Percentiles rank a stretch among this genome's conserved stretches.
Conservation (phyloP, 495 filamentous ascomycete species). For the Aspergillus sclerotiicarbonarius region DNA sequence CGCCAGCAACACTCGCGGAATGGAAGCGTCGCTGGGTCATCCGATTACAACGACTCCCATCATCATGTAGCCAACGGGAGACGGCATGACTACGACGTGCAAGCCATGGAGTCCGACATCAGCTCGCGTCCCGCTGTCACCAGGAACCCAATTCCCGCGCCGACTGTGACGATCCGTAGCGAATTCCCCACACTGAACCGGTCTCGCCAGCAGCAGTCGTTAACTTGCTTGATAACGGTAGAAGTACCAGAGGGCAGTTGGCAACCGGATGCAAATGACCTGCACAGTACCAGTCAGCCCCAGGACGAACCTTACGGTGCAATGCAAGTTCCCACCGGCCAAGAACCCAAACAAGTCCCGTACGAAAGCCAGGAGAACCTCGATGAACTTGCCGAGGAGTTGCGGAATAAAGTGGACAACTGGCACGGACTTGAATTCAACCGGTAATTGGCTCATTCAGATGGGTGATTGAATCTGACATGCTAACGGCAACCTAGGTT, state of each 20-base stretch:
- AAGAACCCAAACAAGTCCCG: slow-evolving; percentile 30
- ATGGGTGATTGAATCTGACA: background rate
- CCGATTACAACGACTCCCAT: slow-evolving; percentile 66
- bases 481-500: slow-evolving; percentile 55
- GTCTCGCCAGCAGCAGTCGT: slow-evolving; percentile 88
- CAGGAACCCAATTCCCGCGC: slow-evolving; percentile 90
- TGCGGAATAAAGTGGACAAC: slow-evolving; percentile 87
- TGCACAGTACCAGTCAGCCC: slow-evolving; percentile 58
- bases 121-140: slow-evolving; percentile 63
- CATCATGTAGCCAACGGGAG: slow-evolving; percentile 47
- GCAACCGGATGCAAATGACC: slow-evolving; percentile 80
- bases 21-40: slow-evolving; percentile 71
- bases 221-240: slow-evolving; percentile 92
- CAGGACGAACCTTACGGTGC: slow-evolving; percentile 39
- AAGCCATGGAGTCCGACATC: slow-evolving; percentile 89
- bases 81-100: slow-evolving; percentile 92
- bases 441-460: slow-evolving; percentile 50
- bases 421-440: slow-evolving; percentile 98
- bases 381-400: slow-evolving; percentile 80
- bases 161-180: slow-evolving; percentile 86
- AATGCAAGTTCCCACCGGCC: slow-evolving; percentile 32
- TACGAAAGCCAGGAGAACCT: slow-evolving; percentile 63
- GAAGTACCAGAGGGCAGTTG: slow-evolving; percentile 94
- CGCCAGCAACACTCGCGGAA: slow-evolving; percentile 63
- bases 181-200: slow-evolving; percentile 93